Conservation (phyloP, 2,329 filamentous ascomycete genomes). For the Verticillium isaacii region DNA sequence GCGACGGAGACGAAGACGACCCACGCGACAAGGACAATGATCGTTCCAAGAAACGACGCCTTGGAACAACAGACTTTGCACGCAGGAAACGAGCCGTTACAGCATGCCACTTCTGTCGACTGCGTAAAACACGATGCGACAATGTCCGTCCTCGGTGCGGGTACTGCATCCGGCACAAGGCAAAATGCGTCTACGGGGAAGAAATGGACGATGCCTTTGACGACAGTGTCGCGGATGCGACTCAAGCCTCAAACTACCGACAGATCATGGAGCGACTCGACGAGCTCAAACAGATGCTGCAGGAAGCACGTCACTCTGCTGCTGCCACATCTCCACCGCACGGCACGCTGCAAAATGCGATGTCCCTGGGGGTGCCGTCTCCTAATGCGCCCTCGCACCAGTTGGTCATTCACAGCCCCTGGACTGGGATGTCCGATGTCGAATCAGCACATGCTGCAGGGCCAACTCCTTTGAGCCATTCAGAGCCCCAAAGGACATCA, state of each 20-base stretch:
- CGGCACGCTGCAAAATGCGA: too few relatives aligned
- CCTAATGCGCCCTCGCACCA: neutral
- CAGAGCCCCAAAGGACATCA: neutral
- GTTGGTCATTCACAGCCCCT: neutral
- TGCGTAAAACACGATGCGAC: constrained; percentile 12
- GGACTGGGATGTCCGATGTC: neutral
- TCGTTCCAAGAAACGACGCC: neutral
- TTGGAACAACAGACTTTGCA: neutral
- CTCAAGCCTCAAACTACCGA: neutral
- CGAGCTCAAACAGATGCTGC: constrained; percentile 7
- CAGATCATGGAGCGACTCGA: constrained; percentile 1
- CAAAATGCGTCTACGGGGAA: constrained; percentile 6
- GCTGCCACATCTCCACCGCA: neutral
- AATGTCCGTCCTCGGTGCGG: constrained; percentile 10
- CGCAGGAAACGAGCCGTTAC: constrained; percentile 6
- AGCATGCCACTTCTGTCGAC: constrained; percentile 8
- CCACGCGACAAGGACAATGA: too few relatives aligned
- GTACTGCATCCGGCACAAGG: constrained; percentile 4
- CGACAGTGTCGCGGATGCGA: neutral
- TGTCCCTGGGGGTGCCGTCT: neutral
- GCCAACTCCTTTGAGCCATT: neutral
- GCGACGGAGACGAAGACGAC: neutral
- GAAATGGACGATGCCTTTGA: neutral
- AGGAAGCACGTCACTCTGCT: neutral
- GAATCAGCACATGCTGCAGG: neutral